phyloP scores from a whole-genome alignment of 78 protist species.

The Pelomyxa schiedti region DNA sequence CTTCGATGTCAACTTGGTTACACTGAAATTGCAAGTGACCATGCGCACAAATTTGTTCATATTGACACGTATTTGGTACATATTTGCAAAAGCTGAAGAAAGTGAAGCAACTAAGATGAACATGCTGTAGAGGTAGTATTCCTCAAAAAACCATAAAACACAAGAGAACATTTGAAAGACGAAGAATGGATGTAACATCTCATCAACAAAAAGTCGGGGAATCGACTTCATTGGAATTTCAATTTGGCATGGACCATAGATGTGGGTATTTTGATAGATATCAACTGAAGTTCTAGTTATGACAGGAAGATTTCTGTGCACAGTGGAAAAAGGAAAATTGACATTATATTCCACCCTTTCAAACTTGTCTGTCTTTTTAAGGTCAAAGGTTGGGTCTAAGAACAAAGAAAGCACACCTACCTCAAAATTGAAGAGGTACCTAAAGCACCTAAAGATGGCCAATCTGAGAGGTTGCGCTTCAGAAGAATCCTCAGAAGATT shows the following conservation, averaged over 20 bases:
- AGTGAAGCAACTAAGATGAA: constrained; percentile 62
- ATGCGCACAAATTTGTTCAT: constrained; percentile 19
- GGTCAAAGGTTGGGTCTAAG: no score
- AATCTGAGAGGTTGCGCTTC: background rate
- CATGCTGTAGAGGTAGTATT: constrained; percentile 59
- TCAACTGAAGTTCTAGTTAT: background rate
- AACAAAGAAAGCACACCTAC: background rate
- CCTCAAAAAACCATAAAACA: constrained; percentile 59
- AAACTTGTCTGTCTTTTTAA: background rate
- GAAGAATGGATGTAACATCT: constrained; percentile 78
- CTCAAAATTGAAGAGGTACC: background rate
- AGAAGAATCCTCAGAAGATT: background rate
- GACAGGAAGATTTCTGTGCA: background rate
- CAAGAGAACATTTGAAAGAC: constrained; percentile 65
- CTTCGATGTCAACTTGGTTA: background rate
- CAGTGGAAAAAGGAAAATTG: background rate
- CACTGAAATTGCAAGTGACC: background rate
- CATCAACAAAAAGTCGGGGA: constrained; percentile 39
- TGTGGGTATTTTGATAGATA: background rate
- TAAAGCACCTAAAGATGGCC: background rate
- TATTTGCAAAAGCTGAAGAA: constrained; percentile 9
- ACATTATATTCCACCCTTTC: background rate
- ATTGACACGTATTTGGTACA: constrained; percentile 21
- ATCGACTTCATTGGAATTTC: constrained; percentile 31
- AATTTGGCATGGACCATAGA: constrained; percentile 1